phyloP scores from a whole-genome alignment of 306 rosid genomes.

The Cicer pinnatifidum region DNA sequence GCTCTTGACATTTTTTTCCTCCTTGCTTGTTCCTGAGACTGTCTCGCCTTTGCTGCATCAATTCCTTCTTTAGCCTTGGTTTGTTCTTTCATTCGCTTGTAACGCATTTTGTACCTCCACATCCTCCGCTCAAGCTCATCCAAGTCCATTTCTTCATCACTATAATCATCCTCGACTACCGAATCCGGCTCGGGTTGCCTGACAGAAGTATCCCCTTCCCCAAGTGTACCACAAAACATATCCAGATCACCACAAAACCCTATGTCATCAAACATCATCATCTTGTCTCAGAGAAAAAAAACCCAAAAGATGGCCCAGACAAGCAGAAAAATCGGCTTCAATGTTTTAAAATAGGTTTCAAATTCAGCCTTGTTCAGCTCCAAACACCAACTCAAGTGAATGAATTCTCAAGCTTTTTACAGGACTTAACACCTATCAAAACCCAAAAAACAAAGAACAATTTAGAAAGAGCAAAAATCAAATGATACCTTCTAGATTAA shows the following conservation, averaged over 20 bases:
- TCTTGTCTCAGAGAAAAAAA: slow-evolving; percentile 42
- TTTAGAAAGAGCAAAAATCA: slow-evolving; percentile 11
- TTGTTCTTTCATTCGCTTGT: slow-evolving; percentile 67
- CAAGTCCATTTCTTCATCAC: slow-evolving; percentile 65
- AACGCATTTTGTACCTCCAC: slow-evolving; percentile 76
- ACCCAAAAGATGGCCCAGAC: neutral
- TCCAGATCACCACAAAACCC: slow-evolving; percentile 70
- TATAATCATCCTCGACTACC: slow-evolving; percentile 61
- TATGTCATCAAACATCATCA: slow-evolving; percentile 71
- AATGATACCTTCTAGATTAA: slow-evolving; percentile 33
- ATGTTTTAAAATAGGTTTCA: neutral
- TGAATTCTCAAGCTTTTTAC: slow-evolving; percentile 6
- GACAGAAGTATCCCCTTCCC: slow-evolving; percentile 53
- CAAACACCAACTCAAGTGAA: slow-evolving; percentile 13
- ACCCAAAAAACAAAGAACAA: slow-evolving; percentile 18
- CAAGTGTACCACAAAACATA: slow-evolving; percentile 55
- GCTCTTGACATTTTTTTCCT: slow-evolving; percentile 94
- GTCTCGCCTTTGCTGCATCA: slow-evolving; percentile 65
- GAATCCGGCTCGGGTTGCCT: slow-evolving; percentile 58
- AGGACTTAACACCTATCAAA: slow-evolving; percentile 44
- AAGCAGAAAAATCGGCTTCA: neutral
- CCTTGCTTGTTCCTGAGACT: slow-evolving; percentile 83
- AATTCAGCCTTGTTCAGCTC: slow-evolving; percentile 24
- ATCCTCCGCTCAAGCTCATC: slow-evolving; percentile 82
- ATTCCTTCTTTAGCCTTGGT: slow-evolving; percentile 62